phyloP scores from a whole-genome alignment of 768 basidiomycete genomes.

The Agaricus bisporus region DNA sequence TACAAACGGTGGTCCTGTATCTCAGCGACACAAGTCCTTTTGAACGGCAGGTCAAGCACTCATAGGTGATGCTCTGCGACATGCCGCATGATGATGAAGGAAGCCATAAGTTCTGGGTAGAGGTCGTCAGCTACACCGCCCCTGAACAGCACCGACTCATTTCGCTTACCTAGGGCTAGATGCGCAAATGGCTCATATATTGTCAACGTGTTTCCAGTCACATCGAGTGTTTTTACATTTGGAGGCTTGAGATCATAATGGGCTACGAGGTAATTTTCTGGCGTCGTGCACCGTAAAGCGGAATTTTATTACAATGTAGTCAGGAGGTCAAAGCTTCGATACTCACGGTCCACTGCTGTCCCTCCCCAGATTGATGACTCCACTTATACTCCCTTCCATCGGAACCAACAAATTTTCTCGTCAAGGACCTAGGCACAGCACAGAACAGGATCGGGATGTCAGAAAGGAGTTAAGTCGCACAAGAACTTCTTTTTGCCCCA shows the following conservation, averaged over 20 bases:
- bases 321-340: background rate
- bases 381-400: slow-evolving; percentile 71
- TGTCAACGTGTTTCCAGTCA: slow-evolving; percentile 58
- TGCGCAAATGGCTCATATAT: slow-evolving; percentile 50
- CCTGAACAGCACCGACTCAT: background rate
- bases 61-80: slow-evolving; percentile 43
- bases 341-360: slow-evolving; percentile 75
- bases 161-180: slow-evolving; percentile 44
- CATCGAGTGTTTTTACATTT: slow-evolving; percentile 47
- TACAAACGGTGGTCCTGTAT: slow-evolving; percentile 4
- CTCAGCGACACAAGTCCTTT: slow-evolving; percentile 2
- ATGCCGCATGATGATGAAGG: slow-evolving; percentile 59
- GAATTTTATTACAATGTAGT: background rate
- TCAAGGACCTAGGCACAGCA: slow-evolving; percentile 44
- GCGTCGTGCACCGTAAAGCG: slow-evolving; percentile 41
- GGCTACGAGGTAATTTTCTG: slow-evolving; percentile 46
- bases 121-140: background rate
- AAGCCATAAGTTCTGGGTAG: slow-evolving; percentile 47
- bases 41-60: background rate
- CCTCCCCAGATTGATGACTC: slow-evolving; percentile 46
- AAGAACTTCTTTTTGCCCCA: slow-evolving; percentile 8
- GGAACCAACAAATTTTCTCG: slow-evolving; percentile 60
- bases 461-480: too few species aligned
- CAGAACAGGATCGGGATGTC: slow-evolving; percentile 5
- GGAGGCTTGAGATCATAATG: slow-evolving; percentile 59